These are phyloP conservation scores for Amauroascus verrucosus DNA, from an alignment of 2,329 filamentous ascomycete species.

Conservation along the genomic window DNA sequence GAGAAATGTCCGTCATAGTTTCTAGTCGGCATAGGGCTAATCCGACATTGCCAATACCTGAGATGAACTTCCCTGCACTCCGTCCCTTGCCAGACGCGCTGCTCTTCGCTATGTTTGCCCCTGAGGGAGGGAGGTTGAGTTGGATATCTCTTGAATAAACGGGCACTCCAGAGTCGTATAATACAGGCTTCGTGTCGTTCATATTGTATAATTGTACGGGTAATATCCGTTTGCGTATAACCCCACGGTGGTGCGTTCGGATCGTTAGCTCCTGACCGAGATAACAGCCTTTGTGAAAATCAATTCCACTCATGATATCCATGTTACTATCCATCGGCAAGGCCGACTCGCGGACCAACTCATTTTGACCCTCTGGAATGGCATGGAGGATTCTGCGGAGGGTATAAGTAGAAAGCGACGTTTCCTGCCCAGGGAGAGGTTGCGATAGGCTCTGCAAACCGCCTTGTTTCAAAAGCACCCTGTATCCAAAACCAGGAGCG, in stretches of 20 bases:
- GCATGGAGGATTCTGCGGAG: conserved; percentile 69
- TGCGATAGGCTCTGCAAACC: conserved; percentile 24
- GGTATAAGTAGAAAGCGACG: conserved; percentile 54
- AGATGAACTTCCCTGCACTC: conserved; percentile 70
- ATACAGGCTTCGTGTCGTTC: not conserved
- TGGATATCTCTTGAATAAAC: conserved; percentile 32
- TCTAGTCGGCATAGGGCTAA: conserved; percentile 78
- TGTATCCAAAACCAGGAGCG: conserved; percentile 33
- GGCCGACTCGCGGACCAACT: conserved; percentile 60
- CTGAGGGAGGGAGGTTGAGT: conserved; percentile 27
- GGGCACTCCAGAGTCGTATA: conserved; percentile 32
- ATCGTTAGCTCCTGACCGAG: conserved; percentile 95
- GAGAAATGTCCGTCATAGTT: conserved; percentile 71
- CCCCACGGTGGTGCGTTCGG: conserved; percentile 84
- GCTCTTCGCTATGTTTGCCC: conserved; percentile 46
- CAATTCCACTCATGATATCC: conserved; percentile 73
- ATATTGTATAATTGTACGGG: conserved; percentile 62
- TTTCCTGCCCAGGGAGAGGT: conserved; percentile 38
- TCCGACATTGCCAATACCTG: conserved; percentile 72
- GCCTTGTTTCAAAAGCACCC: conserved; percentile 29
- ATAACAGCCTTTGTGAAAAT: conserved; percentile 95
- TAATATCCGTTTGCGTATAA: conserved; percentile 81
- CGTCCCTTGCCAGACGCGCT: conserved; percentile 45
- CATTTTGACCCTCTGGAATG: conserved; percentile 71
- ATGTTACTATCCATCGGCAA: conserved; percentile 84